phyloP scores from a whole-genome alignment of 306 rosid genomes.

The Sicyos edulis region DNA sequence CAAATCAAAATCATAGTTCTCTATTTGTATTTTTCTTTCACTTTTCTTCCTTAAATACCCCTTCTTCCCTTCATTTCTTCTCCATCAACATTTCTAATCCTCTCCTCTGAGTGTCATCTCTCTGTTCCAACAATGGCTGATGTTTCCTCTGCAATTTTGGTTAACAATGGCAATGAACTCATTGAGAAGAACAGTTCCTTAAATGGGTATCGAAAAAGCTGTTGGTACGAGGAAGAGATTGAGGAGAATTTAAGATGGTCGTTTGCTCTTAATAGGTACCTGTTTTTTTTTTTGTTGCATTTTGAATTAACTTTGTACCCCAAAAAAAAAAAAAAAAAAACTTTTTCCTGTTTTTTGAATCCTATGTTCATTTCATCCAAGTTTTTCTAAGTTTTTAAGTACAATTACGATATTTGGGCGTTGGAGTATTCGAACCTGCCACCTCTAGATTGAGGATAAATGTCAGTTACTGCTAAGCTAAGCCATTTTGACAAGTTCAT shows the following conservation, averaged over 20 bases:
- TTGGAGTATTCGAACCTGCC: too few species aligned
- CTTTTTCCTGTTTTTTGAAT: not conserved
- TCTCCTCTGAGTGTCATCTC: slow-evolving; percentile 14
- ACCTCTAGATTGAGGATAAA: too few species aligned
- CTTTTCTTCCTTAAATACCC: slow-evolving; percentile 17
- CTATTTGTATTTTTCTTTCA: slow-evolving; percentile 34
- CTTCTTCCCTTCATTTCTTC: slow-evolving; percentile 24
- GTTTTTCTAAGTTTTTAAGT: not conserved
- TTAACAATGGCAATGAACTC: slow-evolving; percentile 48
- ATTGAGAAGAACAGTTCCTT: slow-evolving; percentile 48
- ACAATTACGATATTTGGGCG: too few species aligned
- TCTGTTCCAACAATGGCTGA: slow-evolving; percentile 50
- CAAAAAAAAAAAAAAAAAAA: too few species aligned
- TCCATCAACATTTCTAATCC: slow-evolving; percentile 13
- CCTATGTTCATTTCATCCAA: slow-evolving; percentile 8
- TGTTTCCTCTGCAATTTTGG: slow-evolving; percentile 53
- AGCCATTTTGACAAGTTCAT: not conserved
- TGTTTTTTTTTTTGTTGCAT: too few species aligned
- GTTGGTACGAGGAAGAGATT: slow-evolving; percentile 98
- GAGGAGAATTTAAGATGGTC: slow-evolving; percentile 95
- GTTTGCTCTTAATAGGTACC: slow-evolving; percentile 86
- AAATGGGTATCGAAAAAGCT: slow-evolving; percentile 85
- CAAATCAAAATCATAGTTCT: slow-evolving; percentile 24
- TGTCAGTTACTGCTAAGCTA: too few species aligned
- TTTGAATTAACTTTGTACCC: too few species aligned